These are phyloP conservation scores for Myxozyma kluyveri DNA, from an alignment of 805 yeast genomes.

Conservation along the genomic window DNA sequence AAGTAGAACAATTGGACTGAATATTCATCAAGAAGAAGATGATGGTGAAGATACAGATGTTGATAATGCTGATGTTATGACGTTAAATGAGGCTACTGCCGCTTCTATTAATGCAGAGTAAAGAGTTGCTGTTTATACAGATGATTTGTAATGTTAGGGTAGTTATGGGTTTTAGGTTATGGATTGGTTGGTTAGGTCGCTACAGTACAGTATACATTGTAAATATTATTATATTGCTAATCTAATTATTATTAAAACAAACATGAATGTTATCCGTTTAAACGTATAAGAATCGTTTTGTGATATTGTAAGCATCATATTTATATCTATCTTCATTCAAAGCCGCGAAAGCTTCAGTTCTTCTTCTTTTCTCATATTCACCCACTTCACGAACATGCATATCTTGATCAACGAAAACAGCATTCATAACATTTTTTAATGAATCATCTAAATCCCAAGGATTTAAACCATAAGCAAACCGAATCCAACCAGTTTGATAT, in stretches of 20 bases:
- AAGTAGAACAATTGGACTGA: no score
- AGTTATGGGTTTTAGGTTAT: no score
- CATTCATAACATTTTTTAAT: slow-evolving; percentile 10
- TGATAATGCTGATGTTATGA: background rate
- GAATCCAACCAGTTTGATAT: slow-evolving; percentile 34
- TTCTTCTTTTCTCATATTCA: slow-evolving; percentile 21
- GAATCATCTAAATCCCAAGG: slow-evolving; percentile 33
- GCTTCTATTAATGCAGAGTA: no score
- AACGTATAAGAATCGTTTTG: slow-evolving; percentile 24
- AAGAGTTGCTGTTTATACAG: no score
- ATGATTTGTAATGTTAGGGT: no score
- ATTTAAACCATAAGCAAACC: slow-evolving; percentile 32
- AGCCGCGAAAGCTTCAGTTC: slow-evolving; percentile 12
- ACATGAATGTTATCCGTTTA: background rate
- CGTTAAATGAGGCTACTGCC: no score
- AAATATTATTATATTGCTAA: background rate
- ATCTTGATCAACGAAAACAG: slow-evolving; percentile 16
- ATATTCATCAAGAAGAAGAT: no score
- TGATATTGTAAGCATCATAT: slow-evolving; percentile 27
- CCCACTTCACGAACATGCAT: slow-evolving; percentile 16
- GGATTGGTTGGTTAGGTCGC: no score
- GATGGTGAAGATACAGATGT: background rate
- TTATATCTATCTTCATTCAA: slow-evolving; percentile 18
- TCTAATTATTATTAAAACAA: no score
- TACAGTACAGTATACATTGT: no score